phyloP scores from a whole-genome alignment of 2,329 filamentous ascomycete species.

The Epichloe amarillans region DNA sequence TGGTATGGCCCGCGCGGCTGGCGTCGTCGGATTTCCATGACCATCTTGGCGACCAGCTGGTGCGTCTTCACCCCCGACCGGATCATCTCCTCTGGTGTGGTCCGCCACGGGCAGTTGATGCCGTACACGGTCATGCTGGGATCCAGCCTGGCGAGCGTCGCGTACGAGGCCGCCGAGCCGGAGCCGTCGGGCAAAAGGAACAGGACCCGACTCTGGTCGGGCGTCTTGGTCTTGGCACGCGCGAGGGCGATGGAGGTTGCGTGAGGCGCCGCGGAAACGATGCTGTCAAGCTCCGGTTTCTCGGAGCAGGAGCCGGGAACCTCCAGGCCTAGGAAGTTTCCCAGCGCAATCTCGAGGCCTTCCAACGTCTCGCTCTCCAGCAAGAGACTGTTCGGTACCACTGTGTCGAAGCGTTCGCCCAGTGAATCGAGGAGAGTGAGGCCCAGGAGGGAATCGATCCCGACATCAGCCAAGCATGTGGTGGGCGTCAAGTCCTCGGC shows the following conservation, averaged over 20 bases:
- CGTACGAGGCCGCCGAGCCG: slow-evolving; percentile 17
- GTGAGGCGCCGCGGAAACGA: not conserved
- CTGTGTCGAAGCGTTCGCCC: no score
- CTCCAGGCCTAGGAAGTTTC: no score
- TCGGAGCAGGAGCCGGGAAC: no score
- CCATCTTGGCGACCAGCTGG: not conserved
- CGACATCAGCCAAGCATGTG: slow-evolving; percentile 1
- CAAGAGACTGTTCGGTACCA: no score
- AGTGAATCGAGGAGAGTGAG: slow-evolving; percentile 4
- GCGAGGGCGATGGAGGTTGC: not conserved
- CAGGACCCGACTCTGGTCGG: not conserved
- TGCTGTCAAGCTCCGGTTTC: no score
- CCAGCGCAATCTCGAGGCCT: no score
- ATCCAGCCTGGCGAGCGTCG: slow-evolving; percentile 1
- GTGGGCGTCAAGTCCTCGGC: not conserved
- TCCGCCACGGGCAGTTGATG: slow-evolving; percentile 14
- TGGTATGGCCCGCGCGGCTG: slow-evolving; percentile 5
- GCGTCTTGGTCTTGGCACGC: not conserved
- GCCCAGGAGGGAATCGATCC: slow-evolving; percentile 6
- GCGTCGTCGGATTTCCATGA: slow-evolving; percentile 5
- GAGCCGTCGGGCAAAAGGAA: slow-evolving; percentile 20
- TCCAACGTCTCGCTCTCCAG: no score
- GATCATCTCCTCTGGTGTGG: not conserved
- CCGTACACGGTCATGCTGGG: not conserved
- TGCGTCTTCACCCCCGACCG: not conserved